These are phyloP conservation scores for Penicillium oxalicum DNA, from an alignment of 2,329 filamentous ascomycete genomes.

Conservation along the genomic window DNA sequence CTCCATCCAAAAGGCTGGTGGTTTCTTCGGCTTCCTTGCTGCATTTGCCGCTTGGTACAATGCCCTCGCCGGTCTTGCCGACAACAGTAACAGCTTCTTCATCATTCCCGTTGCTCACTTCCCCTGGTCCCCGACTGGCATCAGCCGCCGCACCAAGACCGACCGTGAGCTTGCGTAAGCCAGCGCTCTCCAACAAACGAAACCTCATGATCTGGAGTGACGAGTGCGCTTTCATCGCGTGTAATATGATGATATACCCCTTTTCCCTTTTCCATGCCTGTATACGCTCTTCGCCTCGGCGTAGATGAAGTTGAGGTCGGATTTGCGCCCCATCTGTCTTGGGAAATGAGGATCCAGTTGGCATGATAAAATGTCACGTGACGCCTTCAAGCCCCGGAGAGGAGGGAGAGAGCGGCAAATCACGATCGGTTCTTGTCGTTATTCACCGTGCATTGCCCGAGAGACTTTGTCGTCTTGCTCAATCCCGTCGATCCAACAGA, in stretches of 20 bases:
- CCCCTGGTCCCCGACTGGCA: constrained; percentile 81
- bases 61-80: constrained; percentile 73
- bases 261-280: constrained; percentile 7
- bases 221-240: constrained; percentile 8
- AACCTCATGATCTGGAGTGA: neutral
- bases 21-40: constrained; percentile 71
- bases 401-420: too few species aligned
- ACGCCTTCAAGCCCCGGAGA: too few species aligned
- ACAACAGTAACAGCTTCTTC: constrained; percentile 73
- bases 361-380: too few species aligned
- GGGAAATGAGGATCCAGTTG: too few species aligned
- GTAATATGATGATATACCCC: constrained; percentile 31
- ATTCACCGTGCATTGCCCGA: too few species aligned
- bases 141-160: constrained; percentile 53
- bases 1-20: constrained; percentile 63
- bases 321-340: too few species aligned
- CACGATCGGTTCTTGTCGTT: too few species aligned
- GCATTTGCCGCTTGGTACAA: constrained; percentile 86
- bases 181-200: neutral
- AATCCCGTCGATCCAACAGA: too few species aligned
- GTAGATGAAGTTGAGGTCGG: neutral
- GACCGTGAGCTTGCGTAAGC: constrained; percentile 39
- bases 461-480: too few species aligned
- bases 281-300: constrained; percentile 7
- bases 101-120: constrained; percentile 88